Evolutionary conservation across 192 early-diverging fungal species (phyloP), one percentile per base, ranked within the genome.

Genomic region (Chytriomyces sp.): DNA sequence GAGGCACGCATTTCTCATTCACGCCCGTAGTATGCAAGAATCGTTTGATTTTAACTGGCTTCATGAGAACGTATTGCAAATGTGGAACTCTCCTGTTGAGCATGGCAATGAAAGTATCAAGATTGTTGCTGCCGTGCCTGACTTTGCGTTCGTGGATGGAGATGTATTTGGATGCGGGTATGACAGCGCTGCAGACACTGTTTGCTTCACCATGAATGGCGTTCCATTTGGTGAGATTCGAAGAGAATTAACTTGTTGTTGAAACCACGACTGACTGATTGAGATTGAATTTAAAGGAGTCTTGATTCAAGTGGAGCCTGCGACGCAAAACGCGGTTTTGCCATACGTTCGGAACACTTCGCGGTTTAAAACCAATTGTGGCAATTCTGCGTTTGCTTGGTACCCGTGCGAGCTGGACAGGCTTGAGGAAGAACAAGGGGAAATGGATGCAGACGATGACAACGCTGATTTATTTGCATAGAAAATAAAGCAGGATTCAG

Each of bases 131-230:
- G 26, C 9, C 7, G 8, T 64, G 9, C 26, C 62, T 48, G 45
- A 18, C 16, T 76, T 68, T 63, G n/a, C 24, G 9, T 45, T 82
- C 20, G 16, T 43, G 28, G 81, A 82, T 43, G 79, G 72, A 5
- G 79, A 82, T 82, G 79, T 82, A 9, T 26, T 82, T 67, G 81
- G 81, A 9, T 81, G 80, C 59, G 80, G 72, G 43, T 65, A 71
- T 24, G 35, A 50, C 13, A 11, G 10, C 11, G n/a, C 59, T 3
- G 60, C 57, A 11, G 44, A 70, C 2, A 23, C n/a, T 28, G 47
- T 80, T 11, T 61, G 18, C 24, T 78, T 81, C n/a, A 78, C 69
- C 0, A 46, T 78, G 18, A 81, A 81, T 3, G 80, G 80, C 13
- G n/a, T 50, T n/a, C 45, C 62, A 9, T 16, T 71, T 50, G 71